These are phyloP conservation scores for Sporothrix inflata DNA, from an alignment of 2,329 filamentous ascomycete genomes.

Conservation along the genomic window DNA sequence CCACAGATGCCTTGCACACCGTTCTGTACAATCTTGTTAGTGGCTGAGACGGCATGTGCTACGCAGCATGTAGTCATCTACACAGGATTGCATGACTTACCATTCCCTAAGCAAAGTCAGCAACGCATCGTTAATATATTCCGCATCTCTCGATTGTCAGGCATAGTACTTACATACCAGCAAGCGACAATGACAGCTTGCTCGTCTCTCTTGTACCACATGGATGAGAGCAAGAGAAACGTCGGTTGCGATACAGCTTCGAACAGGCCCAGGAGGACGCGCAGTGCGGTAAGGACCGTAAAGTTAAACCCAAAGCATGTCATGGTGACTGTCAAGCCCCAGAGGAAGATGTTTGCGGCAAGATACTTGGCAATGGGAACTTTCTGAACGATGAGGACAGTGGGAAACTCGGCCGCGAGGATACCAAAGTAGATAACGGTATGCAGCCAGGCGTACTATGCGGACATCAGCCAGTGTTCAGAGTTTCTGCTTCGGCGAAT, in stretches of 20 bases:
- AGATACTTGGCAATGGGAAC: conserved; percentile 71
- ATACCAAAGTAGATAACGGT: conserved; percentile 4
- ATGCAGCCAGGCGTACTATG: conserved; percentile 64
- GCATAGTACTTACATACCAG: conserved; percentile 67
- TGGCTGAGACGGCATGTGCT: too few species aligned
- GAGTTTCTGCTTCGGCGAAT: too few species aligned
- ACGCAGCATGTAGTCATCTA: too few species aligned
- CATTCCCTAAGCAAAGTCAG: background rate
- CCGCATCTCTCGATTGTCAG: background rate
- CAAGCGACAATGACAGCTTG: conserved; percentile 68
- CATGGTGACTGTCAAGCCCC: conserved; percentile 63
- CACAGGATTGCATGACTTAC: background rate
- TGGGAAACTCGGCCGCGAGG: conserved; percentile 36
- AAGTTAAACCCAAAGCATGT: conserved; percentile 67
- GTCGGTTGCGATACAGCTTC: conserved; percentile 71
- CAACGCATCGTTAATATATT: background rate
- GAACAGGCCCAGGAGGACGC: conserved; percentile 71
- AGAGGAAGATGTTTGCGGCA: conserved; percentile 64
- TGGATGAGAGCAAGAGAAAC: conserved; percentile 67
- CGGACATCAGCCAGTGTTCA: conserved; percentile 68
- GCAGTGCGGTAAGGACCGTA: conserved; percentile 59
- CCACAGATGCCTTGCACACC: conserved; percentile 73
- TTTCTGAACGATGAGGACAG: conserved; percentile 70
- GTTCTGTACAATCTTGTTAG: conserved; percentile 49
- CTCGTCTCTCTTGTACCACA: conserved; percentile 73